Conservation (phyloP, 805 yeast species). For the Spathaspora boniae region DNA sequence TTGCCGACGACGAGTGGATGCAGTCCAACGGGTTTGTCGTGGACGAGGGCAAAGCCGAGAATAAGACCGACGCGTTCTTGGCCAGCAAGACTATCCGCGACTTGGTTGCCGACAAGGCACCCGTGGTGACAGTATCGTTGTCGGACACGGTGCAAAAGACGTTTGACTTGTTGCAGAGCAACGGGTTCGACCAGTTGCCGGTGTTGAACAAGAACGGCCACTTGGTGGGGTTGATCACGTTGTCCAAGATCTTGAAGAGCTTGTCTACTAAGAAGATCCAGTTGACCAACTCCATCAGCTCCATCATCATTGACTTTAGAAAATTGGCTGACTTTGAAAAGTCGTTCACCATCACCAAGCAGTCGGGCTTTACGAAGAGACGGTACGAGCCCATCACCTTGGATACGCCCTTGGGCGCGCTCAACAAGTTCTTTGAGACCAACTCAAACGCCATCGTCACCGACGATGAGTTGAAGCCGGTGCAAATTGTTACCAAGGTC, state of each 20-base stretch:
- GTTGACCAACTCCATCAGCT: constrained; percentile 50
- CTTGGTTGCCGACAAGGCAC: constrained; percentile 60
- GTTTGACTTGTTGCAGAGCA: constrained; percentile 63
- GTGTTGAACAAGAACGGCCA: constrained; percentile 60
- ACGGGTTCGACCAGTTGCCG: constrained; percentile 84
- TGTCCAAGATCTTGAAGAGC: constrained; percentile 66
- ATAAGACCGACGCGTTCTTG: constrained; percentile 42
- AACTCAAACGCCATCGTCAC: constrained; percentile 83
- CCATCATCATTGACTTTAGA: constrained; percentile 72
- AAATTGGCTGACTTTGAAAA: constrained; percentile 64
- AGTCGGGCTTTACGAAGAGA: constrained; percentile 56
- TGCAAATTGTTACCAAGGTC: constrained; percentile 84
- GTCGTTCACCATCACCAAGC: constrained; percentile 57
- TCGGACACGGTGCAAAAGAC: constrained; percentile 61
- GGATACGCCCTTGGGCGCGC: constrained; percentile 60
- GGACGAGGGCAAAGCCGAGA: constrained; percentile 43
- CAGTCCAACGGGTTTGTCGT: constrained; percentile 66
- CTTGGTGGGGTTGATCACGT: constrained; percentile 71
- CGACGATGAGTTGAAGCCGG: constrained; percentile 63
- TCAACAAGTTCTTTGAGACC: constrained; percentile 78
- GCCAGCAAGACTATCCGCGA: constrained; percentile 53
- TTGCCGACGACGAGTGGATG: constrained; percentile 92
- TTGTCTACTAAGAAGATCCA: constrained; percentile 60
- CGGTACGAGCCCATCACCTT: constrained; percentile 63
- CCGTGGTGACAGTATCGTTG: constrained; percentile 70